Evolutionary conservation across 75 land plant genomes (phyloP).

Genomic region (Azolla pinnata): DNA sequence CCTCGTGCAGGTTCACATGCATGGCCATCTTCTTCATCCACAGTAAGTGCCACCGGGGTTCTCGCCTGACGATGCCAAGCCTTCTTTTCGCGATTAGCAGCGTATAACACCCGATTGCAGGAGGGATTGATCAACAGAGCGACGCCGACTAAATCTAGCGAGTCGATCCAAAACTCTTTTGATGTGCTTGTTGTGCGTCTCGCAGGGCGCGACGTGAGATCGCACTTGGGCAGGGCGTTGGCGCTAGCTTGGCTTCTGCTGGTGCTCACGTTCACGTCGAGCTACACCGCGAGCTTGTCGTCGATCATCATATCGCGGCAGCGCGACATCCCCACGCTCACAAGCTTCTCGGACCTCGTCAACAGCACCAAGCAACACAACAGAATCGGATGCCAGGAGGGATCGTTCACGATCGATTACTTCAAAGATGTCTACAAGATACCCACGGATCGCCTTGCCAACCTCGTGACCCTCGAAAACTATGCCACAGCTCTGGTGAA

Average conservation of each 20-base stretch:
- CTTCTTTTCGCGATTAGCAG: too few relatives aligned
- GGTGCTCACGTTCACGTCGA: constrained; percentile 54
- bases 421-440: constrained; percentile 34
- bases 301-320: constrained; percentile 60
- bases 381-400: constrained; percentile 69
- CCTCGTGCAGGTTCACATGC: too few relatives aligned
- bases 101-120: too few relatives aligned
- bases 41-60: too few relatives aligned
- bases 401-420: constrained; percentile 60
- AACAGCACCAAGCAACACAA: constrained; percentile 20
- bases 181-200: too few relatives aligned
- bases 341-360: constrained; percentile 36
- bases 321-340: constrained; percentile 31
- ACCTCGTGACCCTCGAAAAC: constrained; percentile 35
- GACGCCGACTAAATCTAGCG: too few relatives aligned
- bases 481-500: constrained; percentile 37
- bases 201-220: too few relatives aligned
- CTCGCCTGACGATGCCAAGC: too few relatives aligned
- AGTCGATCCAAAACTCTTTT: too few relatives aligned
- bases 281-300: constrained; percentile 69
- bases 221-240: constrained; percentile 58
- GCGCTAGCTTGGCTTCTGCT: constrained; percentile 68
- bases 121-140: too few relatives aligned
- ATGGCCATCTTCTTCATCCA: too few relatives aligned
- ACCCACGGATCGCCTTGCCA: constrained; percentile 27